Evolutionary conservation across 352 stramenopile species (phyloP), one percentile per base, ranked within the genome.

Genomic region (Blastocystis sp.): DNA sequence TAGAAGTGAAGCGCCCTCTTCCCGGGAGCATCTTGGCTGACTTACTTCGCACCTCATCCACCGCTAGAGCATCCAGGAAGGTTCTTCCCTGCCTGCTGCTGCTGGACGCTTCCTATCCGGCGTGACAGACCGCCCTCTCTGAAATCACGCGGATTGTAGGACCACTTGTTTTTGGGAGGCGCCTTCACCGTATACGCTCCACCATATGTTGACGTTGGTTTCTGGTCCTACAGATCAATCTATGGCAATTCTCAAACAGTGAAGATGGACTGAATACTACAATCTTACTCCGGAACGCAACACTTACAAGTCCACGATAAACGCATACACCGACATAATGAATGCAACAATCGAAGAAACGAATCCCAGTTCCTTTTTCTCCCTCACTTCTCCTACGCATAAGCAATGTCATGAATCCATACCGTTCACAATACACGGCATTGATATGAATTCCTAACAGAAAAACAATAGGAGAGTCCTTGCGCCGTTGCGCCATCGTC

Each of bases 21-120:
- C 67, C 56, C 18, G 27, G n/a, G 36, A 21, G 44, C 27, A 0
- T 16, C 4, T 29, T 21, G 34, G 36, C 46, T 61, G 14, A 69
- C 27, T 61, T 78, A 78, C 67, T 78, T 78, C 29, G 61, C 61
- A 61, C 67, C 67, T 78, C 67, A 78, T 78, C 67, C 67, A 24
- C 67, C 67, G 9, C 36, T 57, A 46, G 40, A 18, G 48, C 67
- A 78, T 48, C 67, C 67, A 34, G 67, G 67, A 1, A 78, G 16
- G 34, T 78, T 78, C 8, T 54, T 40, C 21, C 14, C 29, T 0
- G 27, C 32, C 38, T 36, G 61, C 27, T 61, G 44, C 32, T 78
- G 67, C 40, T 78, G 16, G 11, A 78, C 32, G 16, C 44, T 59
- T 42, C 67, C 67, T 9, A 78, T 48, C 4, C 67, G 44, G 18